Conservation (phyloP, 345 rosid species). For the Citrus medica region DNA sequence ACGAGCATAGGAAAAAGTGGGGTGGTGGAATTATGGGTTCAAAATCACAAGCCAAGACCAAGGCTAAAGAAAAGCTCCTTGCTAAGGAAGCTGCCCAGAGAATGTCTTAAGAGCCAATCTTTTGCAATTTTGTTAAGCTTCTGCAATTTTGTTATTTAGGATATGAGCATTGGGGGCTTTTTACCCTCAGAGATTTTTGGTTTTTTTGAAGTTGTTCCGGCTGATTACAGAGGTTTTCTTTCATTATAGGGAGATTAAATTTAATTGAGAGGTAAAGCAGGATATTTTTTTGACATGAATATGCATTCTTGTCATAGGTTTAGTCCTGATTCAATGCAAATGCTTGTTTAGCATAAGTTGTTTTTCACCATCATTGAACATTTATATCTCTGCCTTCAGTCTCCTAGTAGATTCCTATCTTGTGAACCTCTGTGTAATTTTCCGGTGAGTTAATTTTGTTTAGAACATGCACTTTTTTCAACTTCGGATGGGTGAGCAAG, state of each 20-base stretch:
- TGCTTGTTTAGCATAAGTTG: too few species aligned
- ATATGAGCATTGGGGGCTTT: background rate
- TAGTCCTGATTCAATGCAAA: too few species aligned
- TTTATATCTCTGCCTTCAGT: background rate
- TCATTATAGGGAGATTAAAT: background rate
- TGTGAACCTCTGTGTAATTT: background rate
- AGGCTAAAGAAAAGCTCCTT: conserved; percentile 61
- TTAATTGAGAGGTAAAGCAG: background rate
- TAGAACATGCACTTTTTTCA: background rate
- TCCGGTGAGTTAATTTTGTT: background rate
- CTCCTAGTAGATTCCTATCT: too few species aligned
- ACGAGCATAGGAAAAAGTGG: conserved; percentile 76
- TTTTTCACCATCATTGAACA: too few species aligned
- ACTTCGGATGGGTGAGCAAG: background rate
- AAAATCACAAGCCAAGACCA: conserved; percentile 78
- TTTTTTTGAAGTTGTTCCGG: background rate
- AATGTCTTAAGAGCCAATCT: conserved; percentile 33
- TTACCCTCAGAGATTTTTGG: background rate
- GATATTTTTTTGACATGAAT: too few species aligned
- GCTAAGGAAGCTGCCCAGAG: conserved; percentile 85
- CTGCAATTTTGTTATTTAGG: background rate
- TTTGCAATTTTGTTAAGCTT: background rate
- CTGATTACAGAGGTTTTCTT: background rate
- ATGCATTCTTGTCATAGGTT: too few species aligned
- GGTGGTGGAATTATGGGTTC: conserved; percentile 91